Conservation (phyloP, 345 rosid species). For the Salix dunnii region DNA sequence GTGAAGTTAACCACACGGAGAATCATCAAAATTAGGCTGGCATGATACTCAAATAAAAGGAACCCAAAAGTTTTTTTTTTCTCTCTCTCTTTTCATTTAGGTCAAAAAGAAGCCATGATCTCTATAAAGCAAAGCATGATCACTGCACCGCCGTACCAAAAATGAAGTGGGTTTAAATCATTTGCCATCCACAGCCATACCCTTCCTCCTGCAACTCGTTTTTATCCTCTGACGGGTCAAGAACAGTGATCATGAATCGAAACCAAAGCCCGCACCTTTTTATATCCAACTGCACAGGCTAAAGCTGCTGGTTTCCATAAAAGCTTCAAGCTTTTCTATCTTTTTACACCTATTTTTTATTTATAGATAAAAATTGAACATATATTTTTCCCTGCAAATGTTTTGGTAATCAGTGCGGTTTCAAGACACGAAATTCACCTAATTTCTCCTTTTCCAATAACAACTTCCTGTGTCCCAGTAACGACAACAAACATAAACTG, state of each 20-base stretch:
- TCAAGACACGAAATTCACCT: no score
- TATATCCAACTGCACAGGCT: not conserved
- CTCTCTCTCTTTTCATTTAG: not conserved
- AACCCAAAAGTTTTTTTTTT: not conserved
- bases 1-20: not conserved
- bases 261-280: not conserved
- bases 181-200: not conserved
- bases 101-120: not conserved
- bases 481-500: no score
- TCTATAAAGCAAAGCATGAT: not conserved
- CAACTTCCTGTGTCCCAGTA: no score
- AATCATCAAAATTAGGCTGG: not conserved
- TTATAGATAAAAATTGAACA: no score
- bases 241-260: not conserved
- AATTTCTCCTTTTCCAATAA: no score
- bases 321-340: not conserved
- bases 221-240: not conserved
- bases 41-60: not conserved
- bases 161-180: not conserved
- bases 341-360: no score
- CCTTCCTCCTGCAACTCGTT: not conserved
- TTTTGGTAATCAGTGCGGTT: no score
- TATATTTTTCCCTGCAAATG: no score
- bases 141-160: not conserved
- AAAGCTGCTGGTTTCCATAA: not conserved